Evolutionary conservation across 257 asterid species (phyloP).

Genomic region (Knoxia roxburghii): DNA sequence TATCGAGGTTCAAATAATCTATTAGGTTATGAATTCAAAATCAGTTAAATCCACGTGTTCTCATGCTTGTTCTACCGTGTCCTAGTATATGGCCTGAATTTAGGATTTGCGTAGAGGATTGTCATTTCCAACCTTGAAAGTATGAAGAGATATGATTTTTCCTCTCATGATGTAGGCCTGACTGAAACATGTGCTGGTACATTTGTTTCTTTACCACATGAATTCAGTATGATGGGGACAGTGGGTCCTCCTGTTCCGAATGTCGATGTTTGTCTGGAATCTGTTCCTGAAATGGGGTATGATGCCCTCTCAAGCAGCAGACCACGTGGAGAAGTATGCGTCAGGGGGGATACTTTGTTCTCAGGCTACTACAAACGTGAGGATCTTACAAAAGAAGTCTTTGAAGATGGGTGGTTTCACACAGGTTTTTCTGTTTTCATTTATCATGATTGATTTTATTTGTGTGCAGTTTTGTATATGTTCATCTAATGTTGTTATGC

Average conservation of each 20-base stretch:
- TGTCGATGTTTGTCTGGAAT: constrained; percentile 88
- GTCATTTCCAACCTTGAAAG: background rate
- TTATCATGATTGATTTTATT: background rate
- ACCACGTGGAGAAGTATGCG: constrained; percentile 94
- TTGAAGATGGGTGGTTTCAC: constrained; percentile 92
- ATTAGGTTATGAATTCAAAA: background rate
- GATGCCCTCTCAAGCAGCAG: constrained; percentile 68
- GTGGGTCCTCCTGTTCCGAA: constrained; percentile 98
- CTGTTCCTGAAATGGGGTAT: constrained; percentile 96
- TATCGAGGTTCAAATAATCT: background rate
- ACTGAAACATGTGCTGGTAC: constrained; percentile 98
- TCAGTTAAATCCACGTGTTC: background rate
- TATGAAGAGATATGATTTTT: background rate
- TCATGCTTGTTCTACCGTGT: background rate
- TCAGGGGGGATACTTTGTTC: constrained; percentile 74
- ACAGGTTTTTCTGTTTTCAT: constrained; percentile 50
- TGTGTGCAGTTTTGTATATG: background rate
- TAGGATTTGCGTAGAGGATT: background rate
- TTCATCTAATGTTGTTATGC: constrained; percentile 3
- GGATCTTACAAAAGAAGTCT: constrained; percentile 86
- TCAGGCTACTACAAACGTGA: constrained; percentile 89
- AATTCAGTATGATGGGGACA: constrained; percentile 73
- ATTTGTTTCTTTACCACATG: constrained; percentile 75
- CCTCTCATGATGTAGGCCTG: constrained; percentile 50
- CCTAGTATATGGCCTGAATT: background rate